A percentile compares a stretch with the other conserved stretches of the same genome.
Conservation (phyloP, 2,329 filamentous ascomycete species). For the Lasiodiplodia theobromae region DNA sequence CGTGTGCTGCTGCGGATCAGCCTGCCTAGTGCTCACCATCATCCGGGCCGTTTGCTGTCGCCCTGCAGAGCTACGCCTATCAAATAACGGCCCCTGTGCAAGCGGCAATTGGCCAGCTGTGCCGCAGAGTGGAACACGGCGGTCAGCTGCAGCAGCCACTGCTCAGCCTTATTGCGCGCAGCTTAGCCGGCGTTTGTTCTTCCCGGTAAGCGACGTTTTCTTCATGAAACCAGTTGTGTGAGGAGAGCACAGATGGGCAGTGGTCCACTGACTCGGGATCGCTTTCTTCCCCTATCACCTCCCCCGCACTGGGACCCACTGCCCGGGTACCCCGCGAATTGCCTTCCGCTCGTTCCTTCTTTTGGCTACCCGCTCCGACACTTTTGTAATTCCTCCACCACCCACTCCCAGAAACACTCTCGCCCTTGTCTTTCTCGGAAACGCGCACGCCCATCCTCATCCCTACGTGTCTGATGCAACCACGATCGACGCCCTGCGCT, state of each 20-base stretch:
- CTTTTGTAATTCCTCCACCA: neutral
- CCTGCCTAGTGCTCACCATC: neutral
- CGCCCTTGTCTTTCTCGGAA: neutral
- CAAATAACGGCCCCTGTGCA: neutral
- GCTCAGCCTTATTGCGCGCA: constrained; percentile 14
- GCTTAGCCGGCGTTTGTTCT: neutral
- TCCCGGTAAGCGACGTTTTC: no score
- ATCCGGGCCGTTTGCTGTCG: constrained; percentile 6
- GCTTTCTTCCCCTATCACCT: constrained; percentile 20
- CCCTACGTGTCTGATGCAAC: neutral
- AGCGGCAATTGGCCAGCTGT: constrained; percentile 1
- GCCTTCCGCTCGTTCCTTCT: constrained; percentile 7
- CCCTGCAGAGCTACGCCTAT: neutral
- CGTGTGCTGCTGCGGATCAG: constrained; percentile 1
- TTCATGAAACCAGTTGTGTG: neutral
- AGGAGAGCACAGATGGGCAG: neutral
- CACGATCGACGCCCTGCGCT: neutral
- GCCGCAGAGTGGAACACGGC: neutral
- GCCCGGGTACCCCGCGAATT: constrained; percentile 19
- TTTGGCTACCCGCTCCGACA: neutral
- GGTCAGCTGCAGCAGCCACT: constrained; percentile 23
- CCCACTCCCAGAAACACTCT: neutral
- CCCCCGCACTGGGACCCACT: constrained; percentile 20
- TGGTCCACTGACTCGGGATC: constrained; percentile 12
- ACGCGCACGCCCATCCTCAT: neutral